phyloP scores from a whole-genome alignment of 331 rosid genomes.

The Pyrus hybrid region DNA sequence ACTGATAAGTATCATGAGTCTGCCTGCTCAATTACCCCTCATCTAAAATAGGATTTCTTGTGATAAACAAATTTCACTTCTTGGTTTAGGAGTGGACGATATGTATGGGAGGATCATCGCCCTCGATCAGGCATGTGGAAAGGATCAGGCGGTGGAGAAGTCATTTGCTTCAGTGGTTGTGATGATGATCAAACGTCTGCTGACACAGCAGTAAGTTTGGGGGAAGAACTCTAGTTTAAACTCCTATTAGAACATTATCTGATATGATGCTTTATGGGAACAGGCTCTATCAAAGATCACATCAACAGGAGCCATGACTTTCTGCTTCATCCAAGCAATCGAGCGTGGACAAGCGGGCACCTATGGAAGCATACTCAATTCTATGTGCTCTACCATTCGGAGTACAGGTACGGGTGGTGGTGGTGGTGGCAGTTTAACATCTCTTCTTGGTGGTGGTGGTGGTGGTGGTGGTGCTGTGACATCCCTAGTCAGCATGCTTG shows the following conservation, averaged over 20 bases:
- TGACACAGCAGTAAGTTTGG: conserved; percentile 70
- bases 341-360: conserved; percentile 79
- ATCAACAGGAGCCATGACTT: conserved; percentile 98
- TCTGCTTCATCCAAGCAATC: conserved; percentile 87
- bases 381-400: conserved; percentile 79
- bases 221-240: not conserved
- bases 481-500: conserved; percentile 72
- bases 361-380: conserved; percentile 72
- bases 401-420: conserved; percentile 40
- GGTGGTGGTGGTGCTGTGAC: conserved; percentile 64
- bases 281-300: conserved; percentile 92
- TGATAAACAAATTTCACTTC: not conserved
- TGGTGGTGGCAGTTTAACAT: conserved; percentile 32
- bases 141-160: conserved; percentile 93
- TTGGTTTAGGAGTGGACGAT: conserved; percentile 61
- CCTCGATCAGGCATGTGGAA: conserved; percentile 83
- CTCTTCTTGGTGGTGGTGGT: conserved; percentile 49
- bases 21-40: not conserved
- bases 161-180: conserved; percentile 80
- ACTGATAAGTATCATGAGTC: not conserved
- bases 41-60: not conserved
- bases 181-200: conserved; percentile 86
- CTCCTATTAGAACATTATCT: not conserved
- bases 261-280: not conserved
- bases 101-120: conserved; percentile 92